phyloP scores from a whole-genome alignment of 139 green algal species.

The Raphidocelis subcapitata region DNA sequence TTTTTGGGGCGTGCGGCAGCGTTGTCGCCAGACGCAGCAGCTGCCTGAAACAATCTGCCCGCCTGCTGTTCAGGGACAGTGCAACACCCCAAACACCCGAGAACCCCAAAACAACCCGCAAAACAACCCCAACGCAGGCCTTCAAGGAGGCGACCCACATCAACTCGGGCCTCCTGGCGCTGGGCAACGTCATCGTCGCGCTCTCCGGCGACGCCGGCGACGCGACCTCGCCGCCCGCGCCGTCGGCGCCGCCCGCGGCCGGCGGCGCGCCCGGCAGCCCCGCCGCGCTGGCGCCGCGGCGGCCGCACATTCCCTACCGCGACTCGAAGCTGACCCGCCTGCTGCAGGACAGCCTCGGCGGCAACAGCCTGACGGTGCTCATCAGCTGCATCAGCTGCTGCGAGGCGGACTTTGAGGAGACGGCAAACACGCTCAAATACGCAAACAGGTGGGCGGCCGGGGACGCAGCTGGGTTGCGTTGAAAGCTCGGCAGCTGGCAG shows the following conservation, averaged over 20 bases:
- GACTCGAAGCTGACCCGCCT: slow-evolving; percentile 73
- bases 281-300: not conserved
- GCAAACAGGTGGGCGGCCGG: slow-evolving; percentile 29
- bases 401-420: slow-evolving; percentile 74
- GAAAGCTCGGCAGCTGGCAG: no score
- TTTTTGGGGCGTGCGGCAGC: no score
- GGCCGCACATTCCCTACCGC: slow-evolving; percentile 44
- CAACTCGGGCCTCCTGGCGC: slow-evolving; percentile 66
- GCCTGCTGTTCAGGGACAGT: no score
- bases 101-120: not conserved
- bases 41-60: no score
- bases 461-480: no score
- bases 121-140: slow-evolving; percentile 27
- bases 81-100: no score
- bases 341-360: slow-evolving; percentile 72
- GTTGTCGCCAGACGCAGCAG: no score
- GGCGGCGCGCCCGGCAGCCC: not conserved
- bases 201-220: slow-evolving; percentile 6
- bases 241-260: no score
- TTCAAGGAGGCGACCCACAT: slow-evolving; percentile 74
- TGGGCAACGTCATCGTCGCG: slow-evolving; percentile 70
- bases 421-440: slow-evolving; percentile 75
- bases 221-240: no score
- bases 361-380: slow-evolving; percentile 65
- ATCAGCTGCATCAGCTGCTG: slow-evolving; percentile 64